Conservation (phyloP, 768 basidiomycete genomes). For the Boletus rubescentipes region DNA sequence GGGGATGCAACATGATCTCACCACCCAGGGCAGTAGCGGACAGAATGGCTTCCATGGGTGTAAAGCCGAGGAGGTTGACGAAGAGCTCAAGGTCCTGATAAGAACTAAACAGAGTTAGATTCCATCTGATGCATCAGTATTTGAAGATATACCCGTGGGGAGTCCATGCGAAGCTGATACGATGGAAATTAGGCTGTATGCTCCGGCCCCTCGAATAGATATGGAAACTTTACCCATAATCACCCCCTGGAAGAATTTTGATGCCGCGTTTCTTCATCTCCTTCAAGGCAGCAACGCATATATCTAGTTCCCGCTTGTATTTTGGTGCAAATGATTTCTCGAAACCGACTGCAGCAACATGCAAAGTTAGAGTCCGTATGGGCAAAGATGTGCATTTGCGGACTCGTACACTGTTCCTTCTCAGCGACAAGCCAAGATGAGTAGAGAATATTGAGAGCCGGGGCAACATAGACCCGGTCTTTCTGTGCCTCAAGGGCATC, state of each 20-base stretch:
- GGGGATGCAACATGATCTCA: slow-evolving; percentile 35
- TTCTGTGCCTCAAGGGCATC: slow-evolving; percentile 37
- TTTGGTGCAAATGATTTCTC: slow-evolving; percentile 13
- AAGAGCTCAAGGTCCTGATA: slow-evolving; percentile 39
- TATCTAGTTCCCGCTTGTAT: slow-evolving; percentile 34
- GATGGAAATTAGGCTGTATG: neutral
- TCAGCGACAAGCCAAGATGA: slow-evolving; percentile 27
- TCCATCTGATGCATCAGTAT: neutral
- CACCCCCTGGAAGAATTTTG: slow-evolving; percentile 38
- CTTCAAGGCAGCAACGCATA: slow-evolving; percentile 33
- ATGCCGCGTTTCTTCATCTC: slow-evolving; percentile 38
- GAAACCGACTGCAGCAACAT: slow-evolving; percentile 18
- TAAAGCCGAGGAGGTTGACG: slow-evolving; percentile 34
- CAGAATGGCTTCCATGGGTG: slow-evolving; percentile 38
- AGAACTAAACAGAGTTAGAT: slow-evolving; percentile 21
- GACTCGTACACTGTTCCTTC: slow-evolving; percentile 23
- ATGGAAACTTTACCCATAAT: slow-evolving; percentile 32
- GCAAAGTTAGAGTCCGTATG: neutral
- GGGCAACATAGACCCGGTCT: slow-evolving; percentile 33
- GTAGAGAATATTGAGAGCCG: slow-evolving; percentile 32
- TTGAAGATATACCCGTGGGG: slow-evolving; percentile 30
- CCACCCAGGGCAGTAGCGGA: slow-evolving; percentile 37
- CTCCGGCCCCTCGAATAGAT: neutral
- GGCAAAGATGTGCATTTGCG: neutral
- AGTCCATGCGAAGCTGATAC: slow-evolving; percentile 30